Base-by-base conservation (phyloP, 148 eudicot species). In the Polygonum maritimum region DNA sequence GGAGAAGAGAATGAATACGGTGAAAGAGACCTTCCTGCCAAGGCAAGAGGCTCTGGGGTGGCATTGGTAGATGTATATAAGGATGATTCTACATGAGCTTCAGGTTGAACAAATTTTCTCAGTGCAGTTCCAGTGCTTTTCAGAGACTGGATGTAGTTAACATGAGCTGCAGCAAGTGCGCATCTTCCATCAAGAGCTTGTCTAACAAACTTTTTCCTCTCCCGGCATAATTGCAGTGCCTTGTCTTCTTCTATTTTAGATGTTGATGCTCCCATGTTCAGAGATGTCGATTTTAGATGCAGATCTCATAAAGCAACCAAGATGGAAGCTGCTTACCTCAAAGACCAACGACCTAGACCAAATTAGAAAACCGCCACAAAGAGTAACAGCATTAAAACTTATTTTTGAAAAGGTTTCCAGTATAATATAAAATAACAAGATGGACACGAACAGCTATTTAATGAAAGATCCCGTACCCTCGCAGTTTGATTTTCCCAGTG, bases 101-200 rank as follows among this genome's bases (percentile, higher is more conserved):
- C 96, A 22, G 88, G 88, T 79, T 90, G 96, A 72, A 90, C 90
- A 78, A 89, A 92, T 77, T 78, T 87, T 82, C 91, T 84, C 69
- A 94, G 77, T 40, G 91, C 93, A 76, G 85, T 82, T 76, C 98
- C 98, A 10, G 88, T 84, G 60, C 67, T 80, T 81, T 79, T 88
- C 39, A 94, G 87, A 15, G 89, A 89, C 51, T 92, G 82, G 65
- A 92, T 88, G 77, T 94, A 94, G 31, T 88, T 77, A 73, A 90
- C 78, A 81, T 94, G 97, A 75, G 90, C 88, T 2, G 89, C 88
- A 65, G 98, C 97, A 73, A 94, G 85, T 31, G 90, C 87, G 74
- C 98, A 94, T 83, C 98, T 88, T 33, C 96, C 97, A 77, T 94
- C 84, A 79, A 94, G 98, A 82, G 98, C 98, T 87, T 87, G 92